These are phyloP conservation scores for Polygonum maritimum DNA, from an alignment of 148 eudicot genomes.

Conservation along the genomic window DNA sequence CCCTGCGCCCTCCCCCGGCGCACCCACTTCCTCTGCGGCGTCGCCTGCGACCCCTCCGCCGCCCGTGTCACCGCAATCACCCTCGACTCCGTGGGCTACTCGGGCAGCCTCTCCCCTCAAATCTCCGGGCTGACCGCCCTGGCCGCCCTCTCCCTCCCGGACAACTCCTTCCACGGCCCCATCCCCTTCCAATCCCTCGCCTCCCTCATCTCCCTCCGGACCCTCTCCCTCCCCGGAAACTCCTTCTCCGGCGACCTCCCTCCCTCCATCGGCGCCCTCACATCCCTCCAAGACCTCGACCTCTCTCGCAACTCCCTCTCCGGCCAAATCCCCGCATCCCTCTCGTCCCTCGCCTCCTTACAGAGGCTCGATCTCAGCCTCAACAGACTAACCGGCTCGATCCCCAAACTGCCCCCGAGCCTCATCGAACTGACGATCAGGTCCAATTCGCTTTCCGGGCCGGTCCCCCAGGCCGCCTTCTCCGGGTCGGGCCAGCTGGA, in stretches of 20 bases:
- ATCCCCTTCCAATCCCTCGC: conserved; percentile 37
- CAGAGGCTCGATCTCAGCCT: conserved; percentile 58
- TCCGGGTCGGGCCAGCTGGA: conserved; percentile 40
- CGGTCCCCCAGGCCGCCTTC: conserved; percentile 27
- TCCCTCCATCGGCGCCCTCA: conserved; percentile 23
- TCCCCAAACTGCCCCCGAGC: conserved; percentile 57
- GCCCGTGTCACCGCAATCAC: conserved; percentile 53
- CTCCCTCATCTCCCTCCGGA: conserved; percentile 25
- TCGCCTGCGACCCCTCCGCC: conserved; percentile 32
- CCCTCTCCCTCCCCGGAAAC: conserved; percentile 36
- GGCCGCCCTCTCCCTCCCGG: conserved; percentile 46
- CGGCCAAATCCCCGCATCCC: conserved; percentile 32
- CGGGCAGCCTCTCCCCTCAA: conserved; percentile 61
- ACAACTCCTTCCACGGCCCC: conserved; percentile 51
- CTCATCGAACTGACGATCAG: conserved; percentile 40
- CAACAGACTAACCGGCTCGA: conserved; percentile 50
- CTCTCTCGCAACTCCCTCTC: conserved; percentile 50
- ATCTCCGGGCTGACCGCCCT: conserved; percentile 55
- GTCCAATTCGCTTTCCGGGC: conserved; percentile 50
- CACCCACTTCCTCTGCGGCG: conserved; percentile 63
- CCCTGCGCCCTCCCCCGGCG: conserved; percentile 51
- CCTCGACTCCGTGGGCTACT: conserved; percentile 66
- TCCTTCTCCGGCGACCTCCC: conserved; percentile 53
- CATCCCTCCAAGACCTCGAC: conserved; percentile 43
- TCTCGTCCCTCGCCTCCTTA: conserved; percentile 26